Base-by-base conservation (phyloP, 169 alveolate genomes). In the Besnoitia besnoiti region DNA sequence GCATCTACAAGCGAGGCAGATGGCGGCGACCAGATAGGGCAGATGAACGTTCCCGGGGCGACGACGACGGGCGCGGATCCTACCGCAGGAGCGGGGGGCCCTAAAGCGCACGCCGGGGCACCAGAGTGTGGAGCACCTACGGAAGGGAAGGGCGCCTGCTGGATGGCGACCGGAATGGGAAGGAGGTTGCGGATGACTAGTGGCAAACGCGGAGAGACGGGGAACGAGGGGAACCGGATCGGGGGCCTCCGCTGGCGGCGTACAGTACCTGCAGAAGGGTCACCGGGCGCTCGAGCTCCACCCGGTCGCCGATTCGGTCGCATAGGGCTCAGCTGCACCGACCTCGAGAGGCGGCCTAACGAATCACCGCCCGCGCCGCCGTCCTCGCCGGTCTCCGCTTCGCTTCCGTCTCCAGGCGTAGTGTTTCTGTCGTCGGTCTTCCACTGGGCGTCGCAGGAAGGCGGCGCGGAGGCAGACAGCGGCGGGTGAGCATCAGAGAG, bases 1-100 rank as follows among this genome's bases (percentile, higher is more conserved):
- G 16, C 33, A 55, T 27, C 16, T 27, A 21, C 16, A 55, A 55
- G 33, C 73, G 73, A 55, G 73, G 27, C 73, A 16, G 33, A 2
- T 0, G 73, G 73, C 33, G 73, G 73, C 73, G 73, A 55, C 73
- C 73, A 55, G 73, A 55, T 55, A 33, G 73, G 73, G n/a, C 73
- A 55, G 30, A 12, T 33, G 73, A 55, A 55, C 35, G 35, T 21
- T 55, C 73, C 73, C 5, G 73, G 33, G 10, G 16, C 73, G 73
- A 21, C 73, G 73, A 55, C 10, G 73, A 55, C 35, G 2, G 73
- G 21, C 73, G 30, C 73, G 33, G 73, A 55, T 10, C 27, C 30
- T 21, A 7, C 33, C 0, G 73, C 30, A 33, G 0, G 16, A 3
- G 73, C 16, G 73, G 73, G 73, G 27, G 73, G 3, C 73, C 73